Evolutionary conservation across 257 asterid genomes (phyloP), one percentile per base, ranked within the genome.

Genomic region (Striga asiatica): DNA sequence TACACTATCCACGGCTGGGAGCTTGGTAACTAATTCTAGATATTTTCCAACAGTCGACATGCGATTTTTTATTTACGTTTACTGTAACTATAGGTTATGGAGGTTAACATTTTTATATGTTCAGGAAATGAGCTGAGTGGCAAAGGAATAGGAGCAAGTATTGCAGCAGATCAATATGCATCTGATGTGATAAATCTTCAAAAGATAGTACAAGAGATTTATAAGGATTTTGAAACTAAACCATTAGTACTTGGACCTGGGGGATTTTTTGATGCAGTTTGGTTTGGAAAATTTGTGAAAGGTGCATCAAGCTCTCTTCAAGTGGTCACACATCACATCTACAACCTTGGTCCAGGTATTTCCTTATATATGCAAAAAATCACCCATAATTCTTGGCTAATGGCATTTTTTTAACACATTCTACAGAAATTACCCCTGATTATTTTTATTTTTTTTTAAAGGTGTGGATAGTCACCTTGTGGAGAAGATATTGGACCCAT

Each of bases 101-200:
- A 59, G 16, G 21, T 45, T 41, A n/a, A n/a, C n/a, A n/a, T n/a
- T n/a, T n/a, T 56, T 62, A 48, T 43, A n/a, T 6, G 19, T 54
- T 54, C 66, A 85, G 97, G 96, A 64, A 89, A 87, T 50, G 98
- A 87, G 62, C 72, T 86, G 68, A 83, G 93, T 76, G 98, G 94
- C 27, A 62, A 38, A 14, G 96, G 95, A 27, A 52, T 81, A 12
- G 96, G 92, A 42, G 78, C 82, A 47, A 72, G 83, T 4, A 67
- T 86, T 54, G 68, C 85, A n/a, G 92, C 79, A 19, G 85, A 78
- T 60, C 94, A 80, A 32, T 89, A 89, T 50, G 78, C 71, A 19
- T 29, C 54, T 48, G 98, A 89, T 70, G 48, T 63, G 22, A 66
- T 52, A 48, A 61, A 42, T 38, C 92, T 89, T 51, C 66, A 65